phyloP scores from a whole-genome alignment of 1,284 basidiomycete species.

The Austroboletus niveus region DNA sequence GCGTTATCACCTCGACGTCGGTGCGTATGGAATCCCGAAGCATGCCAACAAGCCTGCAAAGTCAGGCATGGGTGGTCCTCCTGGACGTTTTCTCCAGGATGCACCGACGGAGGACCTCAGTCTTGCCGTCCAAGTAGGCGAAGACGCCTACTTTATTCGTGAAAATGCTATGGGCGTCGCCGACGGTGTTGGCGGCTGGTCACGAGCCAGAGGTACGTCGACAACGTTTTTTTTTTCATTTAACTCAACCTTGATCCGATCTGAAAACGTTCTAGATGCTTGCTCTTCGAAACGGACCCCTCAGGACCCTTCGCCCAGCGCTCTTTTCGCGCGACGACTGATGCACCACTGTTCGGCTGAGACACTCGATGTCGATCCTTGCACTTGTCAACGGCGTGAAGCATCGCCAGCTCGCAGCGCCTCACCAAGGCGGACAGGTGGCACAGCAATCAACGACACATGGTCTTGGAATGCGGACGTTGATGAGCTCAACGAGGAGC shows the following conservation, averaged over 20 bases:
- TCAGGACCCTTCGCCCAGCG: constrained; percentile 56
- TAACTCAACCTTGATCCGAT: constrained; percentile 9
- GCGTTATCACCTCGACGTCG: constrained; percentile 65
- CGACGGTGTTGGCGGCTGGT: constrained; percentile 89
- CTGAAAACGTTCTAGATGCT: constrained; percentile 15
- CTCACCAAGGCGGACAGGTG: constrained; percentile 25
- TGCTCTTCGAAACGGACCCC: constrained; percentile 19
- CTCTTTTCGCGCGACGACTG: constrained; percentile 79
- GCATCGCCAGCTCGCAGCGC: constrained; percentile 29
- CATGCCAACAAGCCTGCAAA: constrained; percentile 33
- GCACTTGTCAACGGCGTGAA: constrained; percentile 14
- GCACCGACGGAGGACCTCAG: constrained; percentile 34
- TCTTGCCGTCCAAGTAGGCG: constrained; percentile 73
- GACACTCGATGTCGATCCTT: constrained; percentile 39
- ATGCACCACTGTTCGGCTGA: constrained; percentile 78
- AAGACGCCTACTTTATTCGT: constrained; percentile 84
- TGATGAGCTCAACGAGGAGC: constrained; percentile 41
- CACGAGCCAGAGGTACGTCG: constrained; percentile 38
- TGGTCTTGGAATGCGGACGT: constrained; percentile 40
- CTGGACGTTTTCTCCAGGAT: constrained; percentile 23
- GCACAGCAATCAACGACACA: constrained; percentile 23
- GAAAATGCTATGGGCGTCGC: constrained; percentile 85
- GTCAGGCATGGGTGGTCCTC: constrained; percentile 22
- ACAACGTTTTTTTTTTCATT: constrained; percentile 5
- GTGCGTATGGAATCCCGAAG: constrained; percentile 70